phyloP scores from a whole-genome alignment of 2,329 filamentous ascomycete species.

The Fusarium heterosporum region DNA sequence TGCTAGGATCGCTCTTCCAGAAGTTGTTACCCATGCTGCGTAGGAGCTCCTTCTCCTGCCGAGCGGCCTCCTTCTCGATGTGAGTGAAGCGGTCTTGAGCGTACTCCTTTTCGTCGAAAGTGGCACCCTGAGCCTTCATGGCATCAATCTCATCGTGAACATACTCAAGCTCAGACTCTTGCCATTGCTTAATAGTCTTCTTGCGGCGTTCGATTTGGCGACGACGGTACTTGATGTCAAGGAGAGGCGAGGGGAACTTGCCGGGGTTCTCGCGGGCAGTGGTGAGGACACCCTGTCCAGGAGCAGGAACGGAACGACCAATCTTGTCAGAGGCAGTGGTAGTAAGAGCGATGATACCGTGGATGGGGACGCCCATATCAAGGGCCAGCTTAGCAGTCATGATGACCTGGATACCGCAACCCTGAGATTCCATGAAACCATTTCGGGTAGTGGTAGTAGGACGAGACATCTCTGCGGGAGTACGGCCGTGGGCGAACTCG shows the following conservation, averaged over 20 bases:
- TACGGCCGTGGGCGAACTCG: conserved; percentile 94
- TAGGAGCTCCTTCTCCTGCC: conserved; percentile 93
- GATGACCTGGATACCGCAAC: conserved; percentile 97
- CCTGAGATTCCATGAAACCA: conserved; percentile 99
- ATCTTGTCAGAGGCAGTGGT: conserved; percentile 99
- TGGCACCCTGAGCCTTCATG: conserved; percentile 81
- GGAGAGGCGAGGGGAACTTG: conserved; percentile 93
- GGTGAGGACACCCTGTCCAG: conserved; percentile 95
- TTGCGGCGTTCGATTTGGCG: conserved; percentile 94
- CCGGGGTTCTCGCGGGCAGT: conserved; percentile 90
- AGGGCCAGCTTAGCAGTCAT: conserved; percentile 97
- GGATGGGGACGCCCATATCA: conserved; percentile 98
- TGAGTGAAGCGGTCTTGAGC: conserved; percentile 85
- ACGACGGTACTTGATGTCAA: conserved; percentile 97
- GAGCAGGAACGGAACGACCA: conserved; percentile 94
- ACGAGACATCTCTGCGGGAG: conserved; percentile 96
- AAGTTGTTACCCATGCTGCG: conserved; percentile 97
- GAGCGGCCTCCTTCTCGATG: conserved; percentile 84
- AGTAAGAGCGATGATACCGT: conserved; percentile 92
- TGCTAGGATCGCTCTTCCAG: conserved; percentile 95
- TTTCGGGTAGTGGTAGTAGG: conserved; percentile 96
- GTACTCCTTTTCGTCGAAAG: conserved; percentile 88
- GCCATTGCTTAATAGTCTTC: conserved; percentile 95
- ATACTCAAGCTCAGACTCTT: conserved; percentile 93
- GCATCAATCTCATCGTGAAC: conserved; percentile 92